These are phyloP conservation scores for Coprinopsis marcescibilis DNA, from an alignment of 768 basidiomycete genomes.

Conservation along the genomic window DNA sequence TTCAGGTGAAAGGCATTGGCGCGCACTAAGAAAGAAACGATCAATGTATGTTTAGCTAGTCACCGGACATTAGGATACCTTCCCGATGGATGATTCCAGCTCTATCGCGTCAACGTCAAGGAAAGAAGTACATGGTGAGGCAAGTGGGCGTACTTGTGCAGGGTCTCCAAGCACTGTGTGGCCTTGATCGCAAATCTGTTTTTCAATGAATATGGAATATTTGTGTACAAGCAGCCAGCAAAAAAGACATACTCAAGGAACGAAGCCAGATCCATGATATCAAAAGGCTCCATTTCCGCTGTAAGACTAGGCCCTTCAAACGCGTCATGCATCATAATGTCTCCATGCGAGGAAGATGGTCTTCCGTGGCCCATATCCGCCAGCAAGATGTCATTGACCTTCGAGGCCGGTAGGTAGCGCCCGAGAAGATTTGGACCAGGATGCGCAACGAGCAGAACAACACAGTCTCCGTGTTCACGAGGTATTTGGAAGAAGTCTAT, in stretches of 20 bases:
- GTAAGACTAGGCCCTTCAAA: slow-evolving; percentile 38
- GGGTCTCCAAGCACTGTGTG: slow-evolving; percentile 61
- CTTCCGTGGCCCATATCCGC: slow-evolving; percentile 44
- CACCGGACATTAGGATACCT: slow-evolving; percentile 29
- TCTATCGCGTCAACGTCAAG: slow-evolving; percentile 23
- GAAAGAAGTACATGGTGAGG: slow-evolving; percentile 3
- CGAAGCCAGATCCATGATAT: slow-evolving; percentile 72
- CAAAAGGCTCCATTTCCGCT: slow-evolving; percentile 54
- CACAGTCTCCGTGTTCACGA: slow-evolving; percentile 58
- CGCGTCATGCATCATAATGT: slow-evolving; percentile 41
- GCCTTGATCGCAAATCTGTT: slow-evolving; percentile 77
- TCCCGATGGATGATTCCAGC: slow-evolving; percentile 63
- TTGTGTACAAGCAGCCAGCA: not conserved
- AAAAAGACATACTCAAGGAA: slow-evolving; percentile 57
- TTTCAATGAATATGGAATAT: not conserved
- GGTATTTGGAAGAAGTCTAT: slow-evolving; percentile 66
- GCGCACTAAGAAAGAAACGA: slow-evolving; percentile 38
- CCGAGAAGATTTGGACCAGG: slow-evolving; percentile 66
- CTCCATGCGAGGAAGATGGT: slow-evolving; percentile 38
- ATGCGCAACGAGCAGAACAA: slow-evolving; percentile 66
- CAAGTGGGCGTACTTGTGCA: slow-evolving; percentile 44
- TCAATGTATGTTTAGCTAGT: not conserved
- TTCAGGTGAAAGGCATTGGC: slow-evolving; percentile 75
- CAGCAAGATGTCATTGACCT: slow-evolving; percentile 62
- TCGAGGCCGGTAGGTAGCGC: slow-evolving; percentile 61